A percentile compares a stretch with the other conserved stretches of the same genome.
phyloP scores from a whole-genome alignment of 2,329 filamentous ascomycete species.

The Pestalotiopsis sp. region DNA sequence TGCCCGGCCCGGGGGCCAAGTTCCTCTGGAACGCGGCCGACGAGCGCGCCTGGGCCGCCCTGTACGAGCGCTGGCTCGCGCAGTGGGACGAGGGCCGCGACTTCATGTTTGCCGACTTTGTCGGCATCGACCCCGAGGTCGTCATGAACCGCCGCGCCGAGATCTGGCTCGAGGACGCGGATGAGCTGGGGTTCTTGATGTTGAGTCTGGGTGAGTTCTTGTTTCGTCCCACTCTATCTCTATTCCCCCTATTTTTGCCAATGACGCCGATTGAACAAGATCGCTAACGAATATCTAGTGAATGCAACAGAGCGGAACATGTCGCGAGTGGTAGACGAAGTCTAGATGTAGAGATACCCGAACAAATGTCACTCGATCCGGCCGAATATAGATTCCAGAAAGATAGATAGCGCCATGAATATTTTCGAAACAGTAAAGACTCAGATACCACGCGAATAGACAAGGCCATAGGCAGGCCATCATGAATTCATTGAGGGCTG shows the following conservation, averaged over 20 bases:
- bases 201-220: constrained; percentile 28
- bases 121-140: constrained; percentile 27
- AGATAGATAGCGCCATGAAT: too few species aligned
- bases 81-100: constrained; percentile 31
- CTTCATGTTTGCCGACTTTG: constrained; percentile 34
- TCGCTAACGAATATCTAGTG: neutral
- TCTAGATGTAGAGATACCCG: neutral
- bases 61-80: constrained; percentile 34
- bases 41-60: constrained; percentile 32
- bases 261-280: neutral
- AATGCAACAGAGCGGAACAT: constrained; percentile 4
- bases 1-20: constrained; percentile 39
- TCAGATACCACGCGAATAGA: too few species aligned
- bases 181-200: constrained; percentile 42
- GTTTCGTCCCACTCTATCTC: neutral
- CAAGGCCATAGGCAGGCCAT: too few species aligned
- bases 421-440: too few species aligned
- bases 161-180: constrained; percentile 42
- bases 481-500: too few species aligned
- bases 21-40: constrained; percentile 37
- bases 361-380: neutral
- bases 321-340: neutral
- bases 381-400: neutral
- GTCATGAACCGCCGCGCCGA: constrained; percentile 34
- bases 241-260: too few species aligned